These are phyloP conservation scores for Micractinium sp. DNA, from an alignment of 139 green algal genomes.

Conservation along the genomic window DNA sequence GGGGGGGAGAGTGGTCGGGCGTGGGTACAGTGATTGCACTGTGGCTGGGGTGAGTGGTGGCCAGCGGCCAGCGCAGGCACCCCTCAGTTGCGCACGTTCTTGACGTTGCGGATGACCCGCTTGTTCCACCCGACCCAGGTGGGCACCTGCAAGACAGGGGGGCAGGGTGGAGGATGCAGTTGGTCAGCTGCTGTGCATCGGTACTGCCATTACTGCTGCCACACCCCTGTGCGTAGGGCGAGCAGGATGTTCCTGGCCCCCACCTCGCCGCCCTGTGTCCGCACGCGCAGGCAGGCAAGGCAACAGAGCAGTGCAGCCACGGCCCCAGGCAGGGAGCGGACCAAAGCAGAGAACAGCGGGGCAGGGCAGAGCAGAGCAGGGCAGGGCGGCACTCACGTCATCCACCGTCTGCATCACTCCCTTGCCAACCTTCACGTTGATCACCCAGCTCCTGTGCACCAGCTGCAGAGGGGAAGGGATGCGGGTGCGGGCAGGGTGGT, in stretches of 20 bases:
- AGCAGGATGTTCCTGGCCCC: too few species aligned
- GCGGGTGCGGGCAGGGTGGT: too few species aligned
- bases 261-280: not conserved
- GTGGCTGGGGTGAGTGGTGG: too few species aligned
- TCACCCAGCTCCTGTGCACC: constrained; percentile 9
- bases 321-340: too few species aligned
- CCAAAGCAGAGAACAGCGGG: too few species aligned
- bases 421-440: not conserved
- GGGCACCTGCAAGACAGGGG: not conserved
- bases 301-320: not conserved
- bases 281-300: not conserved
- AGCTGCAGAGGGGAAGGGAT: not conserved
- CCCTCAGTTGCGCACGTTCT: not conserved
- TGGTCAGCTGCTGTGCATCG: too few species aligned
- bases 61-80: too few species aligned
- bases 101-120: not conserved
- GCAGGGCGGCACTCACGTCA: not conserved
- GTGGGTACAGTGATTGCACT: too few species aligned
- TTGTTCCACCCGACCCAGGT: not conserved
- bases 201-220: too few species aligned
- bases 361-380: too few species aligned
- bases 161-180: not conserved
- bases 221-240: not conserved
- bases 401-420: constrained; percentile 3
- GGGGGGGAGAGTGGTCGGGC: too few species aligned